Conservation (phyloP, 129 eudicot genomes). For the Centaurea solstitialis region DNA sequence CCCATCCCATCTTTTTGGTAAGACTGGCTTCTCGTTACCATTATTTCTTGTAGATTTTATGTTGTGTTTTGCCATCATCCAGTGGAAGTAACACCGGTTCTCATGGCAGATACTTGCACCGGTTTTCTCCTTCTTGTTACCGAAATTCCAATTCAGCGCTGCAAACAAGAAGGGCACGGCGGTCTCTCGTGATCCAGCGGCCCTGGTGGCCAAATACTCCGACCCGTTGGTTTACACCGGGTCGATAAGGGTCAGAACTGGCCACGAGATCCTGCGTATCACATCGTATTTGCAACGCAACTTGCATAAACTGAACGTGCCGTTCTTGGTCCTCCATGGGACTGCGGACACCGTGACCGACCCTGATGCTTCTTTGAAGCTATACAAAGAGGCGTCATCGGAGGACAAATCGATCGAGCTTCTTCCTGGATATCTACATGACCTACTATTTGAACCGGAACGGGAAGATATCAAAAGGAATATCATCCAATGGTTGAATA, state of each 20-base stretch:
- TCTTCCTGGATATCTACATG: constrained; percentile 59
- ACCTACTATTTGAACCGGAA: constrained; percentile 85
- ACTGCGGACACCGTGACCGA: constrained; percentile 73
- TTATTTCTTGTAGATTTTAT: not conserved
- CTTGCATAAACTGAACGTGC: constrained; percentile 42
- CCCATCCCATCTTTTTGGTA: constrained; percentile 78
- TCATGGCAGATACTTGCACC: constrained; percentile 70
- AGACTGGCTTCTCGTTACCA: not conserved
- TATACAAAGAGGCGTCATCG: constrained; percentile 65
- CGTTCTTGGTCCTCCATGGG: constrained; percentile 88
- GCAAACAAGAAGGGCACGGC: constrained; percentile 71
- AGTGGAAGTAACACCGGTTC: not conserved
- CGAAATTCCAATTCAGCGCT: constrained; percentile 75
- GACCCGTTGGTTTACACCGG: constrained; percentile 92
- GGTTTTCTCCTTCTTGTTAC: constrained; percentile 61
- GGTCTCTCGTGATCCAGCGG: constrained; percentile 84
- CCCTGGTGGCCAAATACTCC: constrained; percentile 68
- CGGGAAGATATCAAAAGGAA: constrained; percentile 46
- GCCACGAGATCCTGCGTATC: constrained; percentile 73
- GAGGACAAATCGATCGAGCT: constrained; percentile 68
- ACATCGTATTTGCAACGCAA: constrained; percentile 67
- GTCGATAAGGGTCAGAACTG: constrained; percentile 69
- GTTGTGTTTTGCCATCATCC: not conserved
- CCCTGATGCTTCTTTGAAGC: constrained; percentile 65
- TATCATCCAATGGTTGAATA: constrained; percentile 70